Conservation (phyloP, 73 alveolate genomes). For the Symbiodinium pilosum region DNA sequence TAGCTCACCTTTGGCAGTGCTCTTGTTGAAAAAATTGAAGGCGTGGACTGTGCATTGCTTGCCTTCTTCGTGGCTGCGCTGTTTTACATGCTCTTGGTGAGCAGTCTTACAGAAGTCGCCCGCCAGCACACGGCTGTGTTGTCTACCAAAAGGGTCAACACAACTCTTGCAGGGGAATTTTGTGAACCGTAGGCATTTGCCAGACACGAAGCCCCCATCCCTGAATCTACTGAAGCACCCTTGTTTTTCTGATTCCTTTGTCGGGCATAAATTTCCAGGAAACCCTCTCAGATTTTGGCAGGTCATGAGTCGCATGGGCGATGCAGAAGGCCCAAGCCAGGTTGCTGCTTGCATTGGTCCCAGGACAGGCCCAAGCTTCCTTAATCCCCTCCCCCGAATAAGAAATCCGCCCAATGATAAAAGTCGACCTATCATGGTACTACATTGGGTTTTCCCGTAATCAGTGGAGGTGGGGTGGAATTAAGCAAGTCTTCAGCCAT, state of each 20-base stretch:
- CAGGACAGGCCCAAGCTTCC: not conserved
- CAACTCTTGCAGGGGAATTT: no score
- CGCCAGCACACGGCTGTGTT: not conserved
- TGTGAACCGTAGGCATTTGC: not conserved
- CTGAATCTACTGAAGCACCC: not conserved
- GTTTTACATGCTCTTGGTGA: not conserved
- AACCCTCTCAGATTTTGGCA: no score
- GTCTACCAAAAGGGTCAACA: no score
- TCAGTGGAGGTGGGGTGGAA: no score
- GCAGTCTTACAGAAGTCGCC: not conserved
- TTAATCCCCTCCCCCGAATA: no score
- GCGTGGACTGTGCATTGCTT: not conserved
- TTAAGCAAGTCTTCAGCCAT: no score
- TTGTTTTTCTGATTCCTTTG: not conserved
- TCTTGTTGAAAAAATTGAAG: not conserved
- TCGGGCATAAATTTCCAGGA: not conserved
- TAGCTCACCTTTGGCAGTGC: not conserved
- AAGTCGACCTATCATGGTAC: no score
- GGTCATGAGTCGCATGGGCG: slow-evolving; percentile 13
- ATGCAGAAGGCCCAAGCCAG: slow-evolving; percentile 21
- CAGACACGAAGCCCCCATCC: not conserved
- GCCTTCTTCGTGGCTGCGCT: slow-evolving; percentile 14
- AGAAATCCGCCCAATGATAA: no score
- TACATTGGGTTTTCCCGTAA: no score
- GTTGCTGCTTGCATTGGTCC: slow-evolving; percentile 25